Conservation (phyloP, 305 asterid species). For the Solanum hybrid region DNA sequence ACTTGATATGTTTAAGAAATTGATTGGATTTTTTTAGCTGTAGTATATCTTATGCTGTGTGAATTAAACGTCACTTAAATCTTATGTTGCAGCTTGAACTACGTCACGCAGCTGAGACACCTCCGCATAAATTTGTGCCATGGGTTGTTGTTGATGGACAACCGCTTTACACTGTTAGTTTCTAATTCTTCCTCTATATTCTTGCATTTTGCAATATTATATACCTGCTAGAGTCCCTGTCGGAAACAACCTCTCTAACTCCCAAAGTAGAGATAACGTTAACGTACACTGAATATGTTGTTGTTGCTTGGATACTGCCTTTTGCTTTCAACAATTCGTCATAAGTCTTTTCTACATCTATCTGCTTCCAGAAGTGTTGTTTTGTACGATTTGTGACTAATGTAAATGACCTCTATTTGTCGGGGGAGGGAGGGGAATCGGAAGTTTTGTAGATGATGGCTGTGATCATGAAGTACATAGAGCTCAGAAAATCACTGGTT, state of each 20-base stretch:
- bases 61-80: not conserved
- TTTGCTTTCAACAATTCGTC: not conserved
- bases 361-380: not conserved
- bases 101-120: constrained; percentile 58
- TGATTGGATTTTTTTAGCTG: not conserved
- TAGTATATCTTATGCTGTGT: not conserved
- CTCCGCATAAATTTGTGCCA: constrained; percentile 82
- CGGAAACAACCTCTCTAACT: not conserved
- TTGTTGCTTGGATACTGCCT: not conserved
- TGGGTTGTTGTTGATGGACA: constrained; percentile 84
- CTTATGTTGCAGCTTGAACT: constrained; percentile 59
- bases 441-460: not conserved
- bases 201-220: not conserved
- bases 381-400: not conserved
- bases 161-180: constrained; percentile 80
- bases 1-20: not conserved
- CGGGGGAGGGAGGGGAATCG: too few species aligned
- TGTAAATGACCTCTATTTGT: not conserved
- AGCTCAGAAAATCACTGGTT: not conserved
- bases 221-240: not conserved
- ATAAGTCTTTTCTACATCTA: not conserved
- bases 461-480: not conserved
- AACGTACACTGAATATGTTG: not conserved
- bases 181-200: not conserved
- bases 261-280: not conserved